A percentile compares a stretch with the other conserved stretches of the same genome.
These are phyloP conservation scores for Epichloe aotearoae DNA, from an alignment of 2,329 filamentous ascomycete genomes.

Conservation along the genomic window DNA sequence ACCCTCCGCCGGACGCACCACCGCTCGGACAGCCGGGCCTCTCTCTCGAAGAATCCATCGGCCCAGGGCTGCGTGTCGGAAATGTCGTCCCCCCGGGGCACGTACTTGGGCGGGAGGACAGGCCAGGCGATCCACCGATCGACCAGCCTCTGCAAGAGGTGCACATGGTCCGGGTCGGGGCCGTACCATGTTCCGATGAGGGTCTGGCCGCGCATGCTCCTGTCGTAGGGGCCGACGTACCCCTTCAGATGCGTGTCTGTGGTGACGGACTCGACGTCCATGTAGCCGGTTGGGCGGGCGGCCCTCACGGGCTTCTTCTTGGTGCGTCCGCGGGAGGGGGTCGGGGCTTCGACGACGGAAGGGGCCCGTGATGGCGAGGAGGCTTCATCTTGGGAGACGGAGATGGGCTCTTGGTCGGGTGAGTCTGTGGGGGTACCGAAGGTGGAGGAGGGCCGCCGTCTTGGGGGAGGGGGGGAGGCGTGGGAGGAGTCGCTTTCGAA, in stretches of 20 bases:
- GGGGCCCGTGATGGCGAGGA: background rate
- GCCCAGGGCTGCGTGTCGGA: slow-evolving; percentile 27
- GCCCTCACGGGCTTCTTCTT: background rate
- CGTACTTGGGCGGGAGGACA: slow-evolving; percentile 25
- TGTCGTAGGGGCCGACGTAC: slow-evolving; percentile 24
- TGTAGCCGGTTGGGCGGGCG: slow-evolving; percentile 8
- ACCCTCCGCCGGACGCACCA: slow-evolving; percentile 15
- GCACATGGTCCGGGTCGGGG: slow-evolving; percentile 21
- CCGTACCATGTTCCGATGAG: slow-evolving; percentile 30
- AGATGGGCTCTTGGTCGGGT: slow-evolving; percentile 10
- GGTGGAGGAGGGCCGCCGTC: background rate
- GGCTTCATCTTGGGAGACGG: slow-evolving; percentile 17
- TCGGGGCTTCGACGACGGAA: background rate
- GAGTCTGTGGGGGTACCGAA: slow-evolving; percentile 9
- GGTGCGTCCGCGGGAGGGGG: background rate
- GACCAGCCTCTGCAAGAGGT: slow-evolving; percentile 23
- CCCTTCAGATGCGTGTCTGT: slow-evolving; percentile 19
- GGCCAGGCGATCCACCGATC: slow-evolving; percentile 28
- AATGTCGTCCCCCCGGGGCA: slow-evolving; percentile 14
- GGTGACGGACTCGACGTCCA: slow-evolving; percentile 21
- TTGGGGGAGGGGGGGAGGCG: background rate
- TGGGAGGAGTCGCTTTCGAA: slow-evolving; percentile 15
- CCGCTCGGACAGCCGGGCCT: slow-evolving; percentile 19
- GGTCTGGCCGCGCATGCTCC: slow-evolving; percentile 18
- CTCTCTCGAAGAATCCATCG: slow-evolving; percentile 19